A percentile compares a stretch with the other conserved stretches of the same genome.
Conservation (phyloP, 2,329 filamentous ascomycete genomes). For the Beauveria rudraprayagi region DNA sequence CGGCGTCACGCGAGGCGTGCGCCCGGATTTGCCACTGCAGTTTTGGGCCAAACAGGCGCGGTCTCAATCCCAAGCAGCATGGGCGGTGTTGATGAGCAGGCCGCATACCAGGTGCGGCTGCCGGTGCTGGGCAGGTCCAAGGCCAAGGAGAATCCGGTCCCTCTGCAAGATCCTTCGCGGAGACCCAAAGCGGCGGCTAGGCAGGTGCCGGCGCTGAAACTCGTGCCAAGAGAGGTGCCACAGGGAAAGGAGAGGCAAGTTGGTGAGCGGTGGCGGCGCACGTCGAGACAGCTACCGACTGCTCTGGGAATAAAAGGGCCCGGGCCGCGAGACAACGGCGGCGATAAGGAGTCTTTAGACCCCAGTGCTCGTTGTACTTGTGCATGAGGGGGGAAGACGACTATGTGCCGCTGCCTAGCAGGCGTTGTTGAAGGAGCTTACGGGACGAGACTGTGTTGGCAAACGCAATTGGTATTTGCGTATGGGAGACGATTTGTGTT, state of each 20-base stretch:
- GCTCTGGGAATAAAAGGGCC: neutral
- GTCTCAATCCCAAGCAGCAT: neutral
- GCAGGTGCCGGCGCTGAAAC: neutral
- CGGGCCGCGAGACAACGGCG: neutral
- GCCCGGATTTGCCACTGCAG: neutral
- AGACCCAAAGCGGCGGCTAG: neutral
- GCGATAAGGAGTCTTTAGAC: neutral
- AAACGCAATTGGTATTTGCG: neutral
- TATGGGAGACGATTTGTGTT: neutral
- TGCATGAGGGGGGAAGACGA: neutral
- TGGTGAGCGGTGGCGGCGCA: neutral
- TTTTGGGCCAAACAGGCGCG: too few species aligned
- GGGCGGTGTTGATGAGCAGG: neutral
- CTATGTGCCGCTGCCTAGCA: neutral
- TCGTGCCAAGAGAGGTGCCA: neutral
- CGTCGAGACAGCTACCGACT: neutral
- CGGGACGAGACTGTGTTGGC: neutral
- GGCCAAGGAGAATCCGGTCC: neutral
- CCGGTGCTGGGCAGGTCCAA: neutral
- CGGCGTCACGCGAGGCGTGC: neutral
- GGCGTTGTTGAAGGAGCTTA: neutral
- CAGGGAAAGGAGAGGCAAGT: neutral
- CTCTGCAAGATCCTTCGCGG: conserved; percentile 1
- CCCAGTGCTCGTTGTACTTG: neutral
- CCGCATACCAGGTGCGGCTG: neutral